Conservation (phyloP, 176 grass and related monocot genomes). For the Musa acuminata region DNA sequence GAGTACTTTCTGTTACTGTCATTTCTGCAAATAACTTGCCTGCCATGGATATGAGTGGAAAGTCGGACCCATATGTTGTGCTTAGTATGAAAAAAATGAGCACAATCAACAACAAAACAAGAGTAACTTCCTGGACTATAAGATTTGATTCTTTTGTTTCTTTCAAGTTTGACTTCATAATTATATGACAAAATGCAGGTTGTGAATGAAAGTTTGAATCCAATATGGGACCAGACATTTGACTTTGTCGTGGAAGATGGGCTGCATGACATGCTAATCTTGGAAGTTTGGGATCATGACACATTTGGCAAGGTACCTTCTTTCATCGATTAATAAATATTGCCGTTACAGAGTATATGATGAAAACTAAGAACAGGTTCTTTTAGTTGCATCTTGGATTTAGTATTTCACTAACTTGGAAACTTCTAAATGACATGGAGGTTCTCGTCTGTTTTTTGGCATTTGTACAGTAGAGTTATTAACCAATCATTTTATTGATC, state of each 20-base stretch:
- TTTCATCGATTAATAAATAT: too few relatives aligned
- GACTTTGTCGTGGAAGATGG: conserved; percentile 96
- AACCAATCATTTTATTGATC: not conserved
- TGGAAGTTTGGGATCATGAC: conserved; percentile 97
- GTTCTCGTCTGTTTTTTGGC: too few relatives aligned
- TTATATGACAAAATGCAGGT: conserved; percentile 39
- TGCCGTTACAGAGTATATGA: too few relatives aligned
- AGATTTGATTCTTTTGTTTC: not conserved
- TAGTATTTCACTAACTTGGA: too few relatives aligned
- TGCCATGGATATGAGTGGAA: conserved; percentile 90
- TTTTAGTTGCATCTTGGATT: too few relatives aligned
- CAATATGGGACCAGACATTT: conserved; percentile 94
- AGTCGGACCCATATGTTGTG: conserved; percentile 80
- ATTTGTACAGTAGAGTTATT: too few relatives aligned
- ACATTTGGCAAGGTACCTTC: conserved; percentile 82
- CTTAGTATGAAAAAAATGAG: conserved; percentile 75
- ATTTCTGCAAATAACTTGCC: conserved; percentile 90
- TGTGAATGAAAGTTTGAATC: conserved; percentile 74
- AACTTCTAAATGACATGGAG: too few relatives aligned
- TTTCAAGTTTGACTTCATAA: not conserved
- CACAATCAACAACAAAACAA: conserved; percentile 71
- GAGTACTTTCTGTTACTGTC: conserved; percentile 83
- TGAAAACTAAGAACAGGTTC: too few relatives aligned
- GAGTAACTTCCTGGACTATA: conserved; percentile 39
- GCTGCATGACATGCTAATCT: conserved; percentile 95